phyloP scores from a whole-genome alignment of 2,329 filamentous ascomycete genomes.

The Cordyceps javanica region DNA sequence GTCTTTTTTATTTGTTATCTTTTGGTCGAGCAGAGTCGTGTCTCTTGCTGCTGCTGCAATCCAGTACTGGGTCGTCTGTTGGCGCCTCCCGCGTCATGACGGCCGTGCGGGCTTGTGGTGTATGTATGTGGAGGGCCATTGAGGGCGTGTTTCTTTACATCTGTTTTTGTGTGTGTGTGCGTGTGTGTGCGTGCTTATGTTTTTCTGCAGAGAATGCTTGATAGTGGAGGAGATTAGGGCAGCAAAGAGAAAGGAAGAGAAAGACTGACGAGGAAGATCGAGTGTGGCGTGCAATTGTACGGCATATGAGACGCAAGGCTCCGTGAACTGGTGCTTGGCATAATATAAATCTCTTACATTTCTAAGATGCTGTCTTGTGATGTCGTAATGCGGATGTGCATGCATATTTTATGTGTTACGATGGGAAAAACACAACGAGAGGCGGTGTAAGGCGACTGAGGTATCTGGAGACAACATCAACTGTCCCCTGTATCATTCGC shows the following conservation, averaged over 20 bases:
- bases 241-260: conserved; percentile 12
- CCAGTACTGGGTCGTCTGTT: background rate
- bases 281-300: background rate
- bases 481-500: background rate
- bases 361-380: background rate
- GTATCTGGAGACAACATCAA: background rate
- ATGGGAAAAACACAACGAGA: no score
- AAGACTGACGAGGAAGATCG: background rate
- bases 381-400: background rate
- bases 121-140: conserved; percentile 6
- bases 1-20: conserved; percentile 13
- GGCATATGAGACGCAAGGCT: background rate
- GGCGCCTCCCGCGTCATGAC: background rate
- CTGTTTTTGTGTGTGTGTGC: conserved; percentile 1
- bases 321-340: background rate
- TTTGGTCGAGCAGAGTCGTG: background rate
- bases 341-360: conserved; percentile 13
- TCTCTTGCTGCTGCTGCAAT: conserved; percentile 6
- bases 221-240: background rate
- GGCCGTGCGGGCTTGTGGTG: background rate
- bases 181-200: background rate
- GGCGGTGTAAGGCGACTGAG: background rate
- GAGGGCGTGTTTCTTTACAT: conserved; percentile 7
- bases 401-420: background rate
- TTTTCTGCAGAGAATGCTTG: conserved; percentile 7